Conservation (phyloP, 2,329 filamentous ascomycete genomes). For the Aspergillus uvarum region DNA sequence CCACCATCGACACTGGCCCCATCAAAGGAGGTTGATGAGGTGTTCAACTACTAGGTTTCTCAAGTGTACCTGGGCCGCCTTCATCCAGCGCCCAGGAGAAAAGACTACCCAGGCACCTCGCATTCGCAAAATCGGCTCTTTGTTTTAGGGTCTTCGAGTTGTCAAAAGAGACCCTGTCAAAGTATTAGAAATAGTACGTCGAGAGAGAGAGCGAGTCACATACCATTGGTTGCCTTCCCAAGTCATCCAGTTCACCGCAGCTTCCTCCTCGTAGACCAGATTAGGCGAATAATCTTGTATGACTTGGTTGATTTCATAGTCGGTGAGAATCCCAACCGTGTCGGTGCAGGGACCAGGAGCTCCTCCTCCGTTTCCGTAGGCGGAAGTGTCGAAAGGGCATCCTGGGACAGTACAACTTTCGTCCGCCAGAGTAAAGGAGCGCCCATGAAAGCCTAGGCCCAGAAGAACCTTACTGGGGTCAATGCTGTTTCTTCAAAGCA, state of each 20-base stretch:
- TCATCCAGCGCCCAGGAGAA: slow-evolving; percentile 14
- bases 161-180: slow-evolving; percentile 12
- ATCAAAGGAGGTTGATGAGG: not conserved
- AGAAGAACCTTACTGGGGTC: slow-evolving; percentile 42
- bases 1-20: slow-evolving; percentile 5
- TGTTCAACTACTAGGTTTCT: slow-evolving; percentile 9
- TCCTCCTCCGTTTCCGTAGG: not conserved
- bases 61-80: slow-evolving; percentile 10
- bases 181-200: no score
- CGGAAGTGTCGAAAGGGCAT: slow-evolving; percentile 14
- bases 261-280: slow-evolving; percentile 5
- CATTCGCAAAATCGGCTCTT: slow-evolving; percentile 17
- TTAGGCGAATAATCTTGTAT: not conserved
- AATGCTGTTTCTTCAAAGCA: slow-evolving; percentile 49
- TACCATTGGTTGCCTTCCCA: slow-evolving; percentile 15
- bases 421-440: slow-evolving; percentile 19
- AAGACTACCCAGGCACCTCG: slow-evolving; percentile 10
- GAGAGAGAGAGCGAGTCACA: no score
- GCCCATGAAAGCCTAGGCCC: slow-evolving; percentile 50
- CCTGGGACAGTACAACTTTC: slow-evolving; percentile 11
- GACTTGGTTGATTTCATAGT: slow-evolving; percentile 2
- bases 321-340: not conserved
- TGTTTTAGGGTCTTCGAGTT: slow-evolving; percentile 15
- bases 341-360: not conserved
- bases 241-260: slow-evolving; percentile 17